phyloP scores from a whole-genome alignment of 2,329 filamentous ascomycete genomes.

The Dichotomopilus funicola region DNA sequence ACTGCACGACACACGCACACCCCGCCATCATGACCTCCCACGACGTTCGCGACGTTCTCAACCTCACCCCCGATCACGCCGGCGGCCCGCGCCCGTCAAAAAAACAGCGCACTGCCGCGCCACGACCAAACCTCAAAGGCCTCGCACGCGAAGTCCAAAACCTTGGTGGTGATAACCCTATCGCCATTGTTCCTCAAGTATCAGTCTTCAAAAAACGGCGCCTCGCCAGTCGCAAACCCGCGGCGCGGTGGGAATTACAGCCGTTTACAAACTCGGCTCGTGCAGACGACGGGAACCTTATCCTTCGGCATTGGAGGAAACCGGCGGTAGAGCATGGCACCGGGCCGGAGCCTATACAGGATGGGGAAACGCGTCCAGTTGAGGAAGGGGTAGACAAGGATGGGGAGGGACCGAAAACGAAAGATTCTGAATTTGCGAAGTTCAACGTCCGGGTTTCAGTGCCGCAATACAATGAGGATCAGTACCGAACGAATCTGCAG shows the following conservation, averaged over 20 bases:
- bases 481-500: slow-evolving; percentile 71
- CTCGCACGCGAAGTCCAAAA: slow-evolving; percentile 61
- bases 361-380: slow-evolving; percentile 30
- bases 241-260: slow-evolving; percentile 58
- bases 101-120: slow-evolving; percentile 63
- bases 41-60: slow-evolving; percentile 84
- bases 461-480: slow-evolving; percentile 77
- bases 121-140: slow-evolving; percentile 55
- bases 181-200: slow-evolving; percentile 57
- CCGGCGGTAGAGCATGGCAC: slow-evolving; percentile 47
- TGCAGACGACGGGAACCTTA: slow-evolving; percentile 52
- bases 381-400: slow-evolving; percentile 26
- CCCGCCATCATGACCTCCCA: slow-evolving; percentile 57
- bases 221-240: slow-evolving; percentile 48
- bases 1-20: slow-evolving; percentile 8
- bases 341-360: slow-evolving; percentile 30
- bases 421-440: slow-evolving; percentile 69
- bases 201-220: slow-evolving; percentile 54
- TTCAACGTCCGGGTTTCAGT: slow-evolving; percentile 78
- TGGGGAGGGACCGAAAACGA: slow-evolving; percentile 28
- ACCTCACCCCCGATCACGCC: slow-evolving; percentile 59
- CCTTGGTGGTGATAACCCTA: slow-evolving; percentile 59
- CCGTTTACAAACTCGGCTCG: slow-evolving; percentile 75
- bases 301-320: slow-evolving; percentile 70
- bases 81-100: slow-evolving; percentile 55